Evolutionary conservation across 1,139 yeast species (phyloP).

Genomic region (Taphrina flavorubra): DNA sequence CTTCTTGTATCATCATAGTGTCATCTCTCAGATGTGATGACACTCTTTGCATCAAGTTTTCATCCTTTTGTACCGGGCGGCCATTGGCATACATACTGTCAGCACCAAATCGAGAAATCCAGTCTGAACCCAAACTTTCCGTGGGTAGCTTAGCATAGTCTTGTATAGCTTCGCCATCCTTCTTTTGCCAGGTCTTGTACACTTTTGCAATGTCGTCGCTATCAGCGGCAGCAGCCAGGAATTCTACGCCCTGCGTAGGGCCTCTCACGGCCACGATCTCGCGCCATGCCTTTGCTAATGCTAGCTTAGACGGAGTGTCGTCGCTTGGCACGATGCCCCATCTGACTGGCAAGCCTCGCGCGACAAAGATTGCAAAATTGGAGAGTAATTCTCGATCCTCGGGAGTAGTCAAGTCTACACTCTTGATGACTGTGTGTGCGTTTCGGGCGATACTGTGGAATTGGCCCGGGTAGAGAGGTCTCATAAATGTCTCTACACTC

Average conservation of each 20-base stretch:
- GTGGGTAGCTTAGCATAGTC: constrained; percentile 5
- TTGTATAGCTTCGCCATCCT: constrained; percentile 43
- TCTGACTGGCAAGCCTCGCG: constrained; percentile 73
- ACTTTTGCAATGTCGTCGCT: constrained; percentile 8
- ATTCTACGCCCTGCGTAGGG: constrained; percentile 13
- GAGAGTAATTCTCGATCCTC: constrained; percentile 56
- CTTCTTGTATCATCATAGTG: constrained; percentile 47
- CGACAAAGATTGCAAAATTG: constrained; percentile 47
- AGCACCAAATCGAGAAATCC: constrained; percentile 41
- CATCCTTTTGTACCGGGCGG: constrained; percentile 54
- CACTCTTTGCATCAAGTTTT: constrained; percentile 56
- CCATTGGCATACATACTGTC: constrained; percentile 78
- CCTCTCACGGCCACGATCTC: constrained; percentile 19
- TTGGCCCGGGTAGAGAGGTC: constrained; percentile 57
- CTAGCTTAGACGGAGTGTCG: constrained; percentile 34
- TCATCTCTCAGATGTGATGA: constrained; percentile 51
- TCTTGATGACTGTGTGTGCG: constrained; percentile 75
- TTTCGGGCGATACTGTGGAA: constrained; percentile 75
- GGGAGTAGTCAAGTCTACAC: constrained; percentile 64
- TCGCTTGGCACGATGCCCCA: constrained; percentile 76
- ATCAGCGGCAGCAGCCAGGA: constrained; percentile 21
- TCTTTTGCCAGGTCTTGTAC: constrained; percentile 46
- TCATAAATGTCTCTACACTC: constrained; percentile 31
- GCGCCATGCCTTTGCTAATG: constrained; percentile 45
- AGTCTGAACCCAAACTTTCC: constrained; percentile 1